phyloP scores from a whole-genome alignment of 768 basidiomycete species.

The Hygrophorus pudorinus region DNA sequence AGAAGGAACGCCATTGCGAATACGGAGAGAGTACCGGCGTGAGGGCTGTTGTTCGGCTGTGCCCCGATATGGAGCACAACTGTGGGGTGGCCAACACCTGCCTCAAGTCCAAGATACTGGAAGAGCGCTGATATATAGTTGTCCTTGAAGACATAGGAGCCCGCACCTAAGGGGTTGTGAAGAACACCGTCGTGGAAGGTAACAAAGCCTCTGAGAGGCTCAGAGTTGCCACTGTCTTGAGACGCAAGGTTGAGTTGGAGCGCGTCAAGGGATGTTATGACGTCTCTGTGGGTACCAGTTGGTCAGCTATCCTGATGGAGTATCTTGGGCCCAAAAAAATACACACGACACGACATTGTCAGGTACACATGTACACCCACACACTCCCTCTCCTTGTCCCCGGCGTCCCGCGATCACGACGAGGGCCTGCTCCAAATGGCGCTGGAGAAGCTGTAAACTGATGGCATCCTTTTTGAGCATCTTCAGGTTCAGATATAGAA shows the following conservation, averaged over 20 bases:
- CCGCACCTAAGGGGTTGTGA: constrained; percentile 17
- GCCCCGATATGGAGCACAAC: constrained; percentile 17
- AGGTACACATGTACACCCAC: no score
- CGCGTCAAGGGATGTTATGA: neutral
- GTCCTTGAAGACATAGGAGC: constrained; percentile 14
- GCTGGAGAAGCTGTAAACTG: no score
- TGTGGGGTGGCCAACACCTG: neutral
- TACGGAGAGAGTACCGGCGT: constrained; percentile 19
- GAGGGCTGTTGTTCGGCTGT: constrained; percentile 24
- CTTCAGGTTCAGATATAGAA: no score
- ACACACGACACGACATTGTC: no score
- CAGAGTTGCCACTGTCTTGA: no score
- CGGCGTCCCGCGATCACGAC: no score
- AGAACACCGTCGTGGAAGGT: constrained; percentile 13
- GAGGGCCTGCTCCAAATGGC: no score
- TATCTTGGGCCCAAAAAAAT: no score
- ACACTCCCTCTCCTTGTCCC: no score
- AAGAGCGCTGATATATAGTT: constrained; percentile 4
- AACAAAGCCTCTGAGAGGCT: neutral
- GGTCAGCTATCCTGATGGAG: no score
- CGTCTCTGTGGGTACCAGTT: no score
- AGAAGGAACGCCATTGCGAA: constrained; percentile 18
- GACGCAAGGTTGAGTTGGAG: neutral
- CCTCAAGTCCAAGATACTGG: constrained; percentile 5
- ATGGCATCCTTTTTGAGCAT: no score